These are phyloP conservation scores for Iberis pinnata DNA, from an alignment of 345 rosid species.

Conservation along the genomic window DNA sequence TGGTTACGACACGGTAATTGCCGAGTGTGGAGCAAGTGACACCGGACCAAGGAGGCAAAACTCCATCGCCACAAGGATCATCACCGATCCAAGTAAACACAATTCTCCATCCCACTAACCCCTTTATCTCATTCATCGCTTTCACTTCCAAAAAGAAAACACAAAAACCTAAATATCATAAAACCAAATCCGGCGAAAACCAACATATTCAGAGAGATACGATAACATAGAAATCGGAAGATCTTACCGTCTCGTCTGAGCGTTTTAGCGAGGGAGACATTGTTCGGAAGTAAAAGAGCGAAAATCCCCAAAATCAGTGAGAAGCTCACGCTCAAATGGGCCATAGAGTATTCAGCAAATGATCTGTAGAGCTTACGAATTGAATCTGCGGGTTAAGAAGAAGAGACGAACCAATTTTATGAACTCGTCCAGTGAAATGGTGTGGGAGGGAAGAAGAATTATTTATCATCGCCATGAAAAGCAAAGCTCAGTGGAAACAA, in stretches of 20 bases:
- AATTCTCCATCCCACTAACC: slow-evolving; percentile 65
- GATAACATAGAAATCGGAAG: too few species aligned
- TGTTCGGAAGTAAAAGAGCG: slow-evolving; percentile 13
- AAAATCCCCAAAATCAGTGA: slow-evolving; percentile 14
- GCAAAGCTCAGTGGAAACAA: slow-evolving; percentile 22
- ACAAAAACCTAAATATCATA: background rate
- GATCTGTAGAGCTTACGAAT: too few species aligned
- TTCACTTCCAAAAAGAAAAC: too few species aligned
- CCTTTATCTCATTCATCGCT: slow-evolving; percentile 67
- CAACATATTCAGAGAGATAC: background rate
- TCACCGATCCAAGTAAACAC: slow-evolving; percentile 72
- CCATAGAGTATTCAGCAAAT: slow-evolving; percentile 9
- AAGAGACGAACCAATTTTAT: slow-evolving; percentile 6
- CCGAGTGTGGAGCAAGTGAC: slow-evolving; percentile 75
- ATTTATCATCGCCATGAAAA: slow-evolving; percentile 26
- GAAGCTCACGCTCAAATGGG: slow-evolving; percentile 14
- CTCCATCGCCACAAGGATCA: slow-evolving; percentile 70
- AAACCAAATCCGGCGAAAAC: background rate
- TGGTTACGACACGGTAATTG: slow-evolving; percentile 67
- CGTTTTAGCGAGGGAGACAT: slow-evolving; percentile 42
- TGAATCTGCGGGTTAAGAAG: slow-evolving; percentile 6
- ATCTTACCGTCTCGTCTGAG: slow-evolving; percentile 56
- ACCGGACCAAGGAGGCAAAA: slow-evolving; percentile 77
- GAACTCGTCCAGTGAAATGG: slow-evolving; percentile 7
- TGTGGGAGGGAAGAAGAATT: slow-evolving; percentile 10